Evolutionary conservation across 73 alveolate species (phyloP).

Genomic region (Paramecium primaurelia): DNA sequence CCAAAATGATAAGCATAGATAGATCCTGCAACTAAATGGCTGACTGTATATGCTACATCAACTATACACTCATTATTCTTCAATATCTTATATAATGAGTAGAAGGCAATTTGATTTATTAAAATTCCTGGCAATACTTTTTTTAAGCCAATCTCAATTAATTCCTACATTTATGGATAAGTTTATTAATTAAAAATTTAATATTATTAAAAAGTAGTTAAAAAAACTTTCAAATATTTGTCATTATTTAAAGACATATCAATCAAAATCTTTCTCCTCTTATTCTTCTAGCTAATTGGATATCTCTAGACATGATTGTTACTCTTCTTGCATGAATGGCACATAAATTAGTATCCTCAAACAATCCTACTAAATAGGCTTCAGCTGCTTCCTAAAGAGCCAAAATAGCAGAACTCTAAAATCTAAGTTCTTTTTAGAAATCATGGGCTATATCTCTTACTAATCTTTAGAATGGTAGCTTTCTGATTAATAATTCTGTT

Average conservation of each 20-base stretch:
- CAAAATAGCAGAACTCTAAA: constrained; percentile 81
- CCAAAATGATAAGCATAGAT: background rate
- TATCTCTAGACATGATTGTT: constrained; percentile 96
- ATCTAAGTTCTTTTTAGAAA: constrained; percentile 79
- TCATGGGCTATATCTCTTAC: constrained; percentile 91
- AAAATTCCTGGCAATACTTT: background rate
- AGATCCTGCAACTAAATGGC: background rate
- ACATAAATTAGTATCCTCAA: constrained; percentile 93
- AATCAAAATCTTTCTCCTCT: constrained; percentile 79
- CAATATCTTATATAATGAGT: background rate
- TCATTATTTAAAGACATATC: background rate
- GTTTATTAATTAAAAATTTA: background rate
- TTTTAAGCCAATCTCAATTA: background rate
- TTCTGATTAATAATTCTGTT: constrained; percentile 78
- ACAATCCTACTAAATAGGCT: constrained; percentile 88
- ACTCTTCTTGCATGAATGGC: constrained; percentile 98
- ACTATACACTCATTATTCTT: background rate
- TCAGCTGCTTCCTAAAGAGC: constrained; percentile 95
- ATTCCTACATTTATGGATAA: background rate
- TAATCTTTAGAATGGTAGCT: constrained; percentile 80
- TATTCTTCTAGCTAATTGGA: constrained; percentile 89
- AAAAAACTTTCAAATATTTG: background rate
- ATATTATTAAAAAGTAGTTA: background rate
- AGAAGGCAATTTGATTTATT: background rate
- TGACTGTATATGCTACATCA: constrained; percentile 7